Evolutionary conservation across 495 filamentous ascomycete genomes (phyloP).

Genomic region (Sordaria brevicollis): DNA sequence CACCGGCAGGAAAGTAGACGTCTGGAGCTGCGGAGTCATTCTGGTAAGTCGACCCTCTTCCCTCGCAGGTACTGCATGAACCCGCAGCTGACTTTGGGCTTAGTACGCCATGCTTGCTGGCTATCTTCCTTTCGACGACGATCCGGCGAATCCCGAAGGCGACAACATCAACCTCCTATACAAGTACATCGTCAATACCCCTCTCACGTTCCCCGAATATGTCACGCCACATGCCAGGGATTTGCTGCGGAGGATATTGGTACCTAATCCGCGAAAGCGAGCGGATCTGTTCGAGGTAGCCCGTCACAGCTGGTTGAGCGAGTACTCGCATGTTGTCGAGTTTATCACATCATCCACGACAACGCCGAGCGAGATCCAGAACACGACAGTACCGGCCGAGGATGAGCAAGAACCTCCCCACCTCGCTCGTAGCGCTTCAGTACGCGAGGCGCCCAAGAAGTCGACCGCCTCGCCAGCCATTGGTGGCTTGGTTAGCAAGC

Average conservation of each 20-base stretch:
- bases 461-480: conserved; percentile 43
- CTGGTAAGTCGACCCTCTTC: conserved; percentile 54
- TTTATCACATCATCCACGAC: conserved; percentile 95
- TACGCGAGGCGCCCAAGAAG: conserved; percentile 74
- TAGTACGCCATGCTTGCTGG: conserved; percentile 99
- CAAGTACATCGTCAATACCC: conserved; percentile 97
- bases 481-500: conserved; percentile 62
- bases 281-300: conserved; percentile 97
- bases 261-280: conserved; percentile 90
- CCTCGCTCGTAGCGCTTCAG: conserved; percentile 78
- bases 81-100: not conserved
- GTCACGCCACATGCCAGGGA: conserved; percentile 95
- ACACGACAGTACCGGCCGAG: conserved; percentile 61
- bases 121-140: conserved; percentile 98
- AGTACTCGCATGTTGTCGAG: conserved; percentile 88
- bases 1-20: conserved; percentile 94
- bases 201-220: conserved; percentile 97
- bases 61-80: conserved; percentile 1
- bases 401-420: conserved; percentile 50
- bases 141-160: conserved; percentile 95
- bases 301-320: conserved; percentile 95
- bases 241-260: conserved; percentile 81
- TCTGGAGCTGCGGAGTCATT: conserved; percentile 99
- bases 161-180: conserved; percentile 99
- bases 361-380: conserved; percentile 73